phyloP scores from a whole-genome alignment of 768 basidiomycete genomes.

The Lactifluus volemus region DNA sequence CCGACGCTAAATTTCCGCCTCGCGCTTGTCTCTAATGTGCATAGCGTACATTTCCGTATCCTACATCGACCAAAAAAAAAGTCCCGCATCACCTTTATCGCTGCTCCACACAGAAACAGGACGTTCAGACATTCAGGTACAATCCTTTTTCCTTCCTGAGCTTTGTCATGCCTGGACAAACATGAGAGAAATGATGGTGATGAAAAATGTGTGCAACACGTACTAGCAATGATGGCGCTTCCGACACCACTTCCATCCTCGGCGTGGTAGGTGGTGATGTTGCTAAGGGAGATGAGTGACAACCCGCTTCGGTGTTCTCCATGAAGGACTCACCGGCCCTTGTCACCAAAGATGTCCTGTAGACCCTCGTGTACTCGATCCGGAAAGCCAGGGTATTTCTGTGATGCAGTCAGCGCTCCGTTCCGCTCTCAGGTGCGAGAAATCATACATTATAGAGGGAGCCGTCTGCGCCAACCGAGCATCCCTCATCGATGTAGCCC shows the following conservation, averaged over 20 bases:
- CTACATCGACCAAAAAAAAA: neutral
- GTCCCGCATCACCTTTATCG: neutral
- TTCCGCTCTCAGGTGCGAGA: neutral
- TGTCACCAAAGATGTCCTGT: slow-evolving; percentile 92
- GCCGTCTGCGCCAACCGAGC: slow-evolving; percentile 86
- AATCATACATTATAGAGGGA: slow-evolving; percentile 82
- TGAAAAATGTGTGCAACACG: slow-evolving; percentile 21
- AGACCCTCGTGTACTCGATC: slow-evolving; percentile 90
- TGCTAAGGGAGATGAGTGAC: slow-evolving; percentile 29
- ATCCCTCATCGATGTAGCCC: slow-evolving; percentile 87
- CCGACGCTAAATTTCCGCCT: neutral
- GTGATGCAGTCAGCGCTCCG: neutral
- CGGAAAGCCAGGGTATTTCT: slow-evolving; percentile 98
- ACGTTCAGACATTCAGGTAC: slow-evolving; percentile 41
- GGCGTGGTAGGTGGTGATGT: slow-evolving; percentile 73
- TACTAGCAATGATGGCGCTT: slow-evolving; percentile 89
- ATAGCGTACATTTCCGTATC: neutral
- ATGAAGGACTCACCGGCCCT: slow-evolving; percentile 60
- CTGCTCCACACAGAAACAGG: neutral
- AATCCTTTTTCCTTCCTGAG: slow-evolving; percentile 59
- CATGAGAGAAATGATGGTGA: neutral
- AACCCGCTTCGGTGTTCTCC: neutral
- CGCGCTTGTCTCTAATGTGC: neutral
- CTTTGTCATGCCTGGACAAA: slow-evolving; percentile 76
- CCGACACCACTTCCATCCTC: slow-evolving; percentile 94